Evolutionary conservation across 2,329 filamentous ascomycete species (phyloP).

Genomic region (Xylariaceae sp.): DNA sequence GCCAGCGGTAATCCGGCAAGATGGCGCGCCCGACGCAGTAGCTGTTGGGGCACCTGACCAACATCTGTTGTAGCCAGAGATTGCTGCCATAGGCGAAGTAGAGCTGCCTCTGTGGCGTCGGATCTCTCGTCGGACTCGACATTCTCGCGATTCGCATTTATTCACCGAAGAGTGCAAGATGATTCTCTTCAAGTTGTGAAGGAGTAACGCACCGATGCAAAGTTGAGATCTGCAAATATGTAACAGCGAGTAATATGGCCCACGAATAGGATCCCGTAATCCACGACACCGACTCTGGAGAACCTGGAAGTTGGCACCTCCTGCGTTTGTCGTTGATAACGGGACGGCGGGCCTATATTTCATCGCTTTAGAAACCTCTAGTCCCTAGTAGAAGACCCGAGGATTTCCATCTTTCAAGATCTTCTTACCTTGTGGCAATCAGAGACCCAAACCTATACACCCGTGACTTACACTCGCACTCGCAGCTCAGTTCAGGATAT

Average conservation of each 20-base stretch:
- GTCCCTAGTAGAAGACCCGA: too few relatives aligned
- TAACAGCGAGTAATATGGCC: not conserved
- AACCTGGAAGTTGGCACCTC: not conserved
- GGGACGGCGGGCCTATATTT: too few relatives aligned
- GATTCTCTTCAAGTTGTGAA: not conserved
- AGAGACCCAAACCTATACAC: too few relatives aligned
- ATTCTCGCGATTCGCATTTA: not conserved
- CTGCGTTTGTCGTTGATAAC: not conserved
- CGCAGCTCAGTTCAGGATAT: too few relatives aligned
- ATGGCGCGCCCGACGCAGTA: conserved; percentile 1
- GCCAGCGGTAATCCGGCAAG: conserved; percentile 7
- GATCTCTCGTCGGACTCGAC: not conserved
- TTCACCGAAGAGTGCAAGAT: not conserved
- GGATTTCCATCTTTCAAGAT: too few relatives aligned
- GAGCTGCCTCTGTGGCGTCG: conserved; percentile 3
- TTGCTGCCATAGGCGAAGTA: conserved; percentile 10
- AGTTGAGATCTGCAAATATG: not conserved
- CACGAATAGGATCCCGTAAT: not conserved
- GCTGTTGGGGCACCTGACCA: conserved; percentile 2
- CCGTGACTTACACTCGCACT: too few relatives aligned
- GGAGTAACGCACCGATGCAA: not conserved
- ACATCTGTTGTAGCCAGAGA: conserved; percentile 10
- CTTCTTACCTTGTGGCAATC: too few relatives aligned
- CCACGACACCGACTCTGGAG: not conserved
- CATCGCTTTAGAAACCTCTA: too few relatives aligned